A percentile compares a stretch with the other conserved stretches of the same genome.
These are phyloP conservation scores for Aphanomyces cochlioides DNA, from an alignment of 352 stramenopile genomes.

Conservation along the genomic window DNA sequence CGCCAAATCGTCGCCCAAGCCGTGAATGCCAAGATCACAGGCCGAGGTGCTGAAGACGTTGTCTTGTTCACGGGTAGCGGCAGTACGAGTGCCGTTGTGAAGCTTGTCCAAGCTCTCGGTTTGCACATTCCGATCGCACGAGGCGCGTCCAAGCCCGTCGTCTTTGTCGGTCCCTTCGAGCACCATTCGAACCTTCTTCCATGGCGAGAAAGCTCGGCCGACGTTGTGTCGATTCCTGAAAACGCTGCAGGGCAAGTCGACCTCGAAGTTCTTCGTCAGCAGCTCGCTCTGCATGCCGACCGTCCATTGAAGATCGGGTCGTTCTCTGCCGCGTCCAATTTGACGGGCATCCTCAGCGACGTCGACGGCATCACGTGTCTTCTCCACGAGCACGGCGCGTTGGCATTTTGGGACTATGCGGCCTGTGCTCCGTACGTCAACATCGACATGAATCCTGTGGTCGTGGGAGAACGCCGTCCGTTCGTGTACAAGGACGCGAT, in stretches of 20 bases:
- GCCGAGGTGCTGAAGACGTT: slow-evolving; percentile 75
- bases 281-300: slow-evolving; percentile 50
- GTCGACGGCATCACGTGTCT: slow-evolving; percentile 84
- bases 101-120: slow-evolving; percentile 48
- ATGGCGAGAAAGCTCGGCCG: slow-evolving; percentile 90
- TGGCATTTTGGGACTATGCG: slow-evolving; percentile 96
- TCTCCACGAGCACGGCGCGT: slow-evolving; percentile 87
- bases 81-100: slow-evolving; percentile 78
- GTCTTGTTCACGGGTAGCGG: slow-evolving; percentile 93
- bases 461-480: slow-evolving; percentile 37
- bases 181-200: slow-evolving; percentile 98
- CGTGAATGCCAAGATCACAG: slow-evolving; percentile 30
- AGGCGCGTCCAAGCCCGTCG: slow-evolving; percentile 48
- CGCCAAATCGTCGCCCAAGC: slow-evolving; percentile 63
- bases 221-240: slow-evolving; percentile 78
- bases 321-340: slow-evolving; percentile 93
- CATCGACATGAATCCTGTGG: slow-evolving; percentile 95
- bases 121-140: slow-evolving; percentile 8
- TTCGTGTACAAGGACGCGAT: slow-evolving; percentile 89
- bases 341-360: slow-evolving; percentile 92
- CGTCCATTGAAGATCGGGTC: slow-evolving; percentile 76
- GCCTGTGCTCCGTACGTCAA: slow-evolving; percentile 89
- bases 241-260: slow-evolving; percentile 52
- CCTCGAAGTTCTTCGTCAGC: slow-evolving; percentile 44
- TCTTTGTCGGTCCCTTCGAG: slow-evolving; percentile 93